Base-by-base conservation (phyloP, 73 alveolate species). In the Paramecium pentaurelia region DNA sequence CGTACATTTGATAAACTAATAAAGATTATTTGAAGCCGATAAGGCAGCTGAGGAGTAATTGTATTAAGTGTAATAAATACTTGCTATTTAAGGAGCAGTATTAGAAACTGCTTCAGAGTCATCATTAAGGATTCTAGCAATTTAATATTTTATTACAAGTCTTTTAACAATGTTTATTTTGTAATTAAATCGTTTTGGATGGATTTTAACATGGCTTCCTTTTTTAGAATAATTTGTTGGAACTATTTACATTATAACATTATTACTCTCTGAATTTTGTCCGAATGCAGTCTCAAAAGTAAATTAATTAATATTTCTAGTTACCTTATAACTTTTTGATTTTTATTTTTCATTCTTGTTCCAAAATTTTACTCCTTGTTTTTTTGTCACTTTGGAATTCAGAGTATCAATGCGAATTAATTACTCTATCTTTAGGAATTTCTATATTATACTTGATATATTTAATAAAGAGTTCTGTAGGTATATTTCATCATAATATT, bases 131-230 rank as follows among this genome's bases (percentile, higher is more conserved):
- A 28, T 80, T 2, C 32, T 49, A 1, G 91, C 77, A 20, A 44
- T 49, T 12, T 47, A 80, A 20, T 49, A 45, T 45, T 45, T 80
- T 42, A 18, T 47, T 38, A 25, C 75, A 25, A 32, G 64, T 27
- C 58, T 80, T 28, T 27, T 80, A 11, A 32, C 91, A 9, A 80
- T 80, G 91, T 28, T 80, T 10, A 32, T 80, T 18, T 34, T 80
- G 44, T 25, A 44, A 80, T 47, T 80, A 44, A 44, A 44, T 27
- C 42, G 45, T 18, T 32, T 80, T 80, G 91, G 91, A 18, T 32
- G 77, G 47, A 40, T 80, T 42, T 36, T 80, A 47, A 49, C 75
- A 8, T 80, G 91, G 91, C 47, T 80, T n/a, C 91, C 91, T 22
- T 80, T 80, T 42, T 80, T 80, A 54, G 75, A 80, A 32, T 32